Evolutionary conservation across 2,329 filamentous ascomycete genomes (phyloP).

Genomic region (Alternaria brassicicola): DNA sequence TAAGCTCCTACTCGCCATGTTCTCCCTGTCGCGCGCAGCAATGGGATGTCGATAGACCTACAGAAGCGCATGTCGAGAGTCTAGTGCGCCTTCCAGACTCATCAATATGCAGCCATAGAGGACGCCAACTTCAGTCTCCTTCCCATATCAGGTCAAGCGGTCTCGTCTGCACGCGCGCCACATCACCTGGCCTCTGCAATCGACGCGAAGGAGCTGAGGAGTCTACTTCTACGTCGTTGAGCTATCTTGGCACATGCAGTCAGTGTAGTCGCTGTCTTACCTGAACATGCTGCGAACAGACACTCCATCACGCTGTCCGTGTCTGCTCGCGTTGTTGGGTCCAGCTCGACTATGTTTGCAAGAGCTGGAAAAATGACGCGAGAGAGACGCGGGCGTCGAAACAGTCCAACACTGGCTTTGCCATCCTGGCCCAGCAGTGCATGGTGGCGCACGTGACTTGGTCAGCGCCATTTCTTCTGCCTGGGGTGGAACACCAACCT

Average conservation of each 20-base stretch:
- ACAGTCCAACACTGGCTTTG: not conserved
- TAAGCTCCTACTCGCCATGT: not conserved
- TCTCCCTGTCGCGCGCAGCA: conserved; percentile 5
- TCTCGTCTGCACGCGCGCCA: conserved; percentile 8
- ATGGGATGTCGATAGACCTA: conserved; percentile 1
- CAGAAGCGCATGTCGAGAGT: conserved; percentile 10
- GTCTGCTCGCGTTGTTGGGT: not conserved
- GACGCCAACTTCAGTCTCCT: conserved; percentile 14
- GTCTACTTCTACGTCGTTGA: not conserved
- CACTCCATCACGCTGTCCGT: not conserved
- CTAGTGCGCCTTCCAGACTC: conserved; percentile 28
- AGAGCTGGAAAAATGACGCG: not conserved
- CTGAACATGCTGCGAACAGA: not conserved
- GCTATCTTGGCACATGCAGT: not conserved
- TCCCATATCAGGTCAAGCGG: conserved; percentile 14
- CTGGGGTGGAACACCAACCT: conserved; percentile 5
- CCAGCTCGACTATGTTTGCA: not conserved
- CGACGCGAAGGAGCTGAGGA: not conserved
- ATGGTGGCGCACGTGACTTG: conserved; percentile 13
- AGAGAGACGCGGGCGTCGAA: not conserved
- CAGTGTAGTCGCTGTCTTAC: not conserved
- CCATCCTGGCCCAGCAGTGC: not conserved
- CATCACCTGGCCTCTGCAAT: not conserved
- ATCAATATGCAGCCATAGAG: conserved; percentile 14
- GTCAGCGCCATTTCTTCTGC: conserved; percentile 6